These are phyloP conservation scores for Roridomyces roridus DNA, from an alignment of 768 basidiomycete genomes.

Conservation along the genomic window DNA sequence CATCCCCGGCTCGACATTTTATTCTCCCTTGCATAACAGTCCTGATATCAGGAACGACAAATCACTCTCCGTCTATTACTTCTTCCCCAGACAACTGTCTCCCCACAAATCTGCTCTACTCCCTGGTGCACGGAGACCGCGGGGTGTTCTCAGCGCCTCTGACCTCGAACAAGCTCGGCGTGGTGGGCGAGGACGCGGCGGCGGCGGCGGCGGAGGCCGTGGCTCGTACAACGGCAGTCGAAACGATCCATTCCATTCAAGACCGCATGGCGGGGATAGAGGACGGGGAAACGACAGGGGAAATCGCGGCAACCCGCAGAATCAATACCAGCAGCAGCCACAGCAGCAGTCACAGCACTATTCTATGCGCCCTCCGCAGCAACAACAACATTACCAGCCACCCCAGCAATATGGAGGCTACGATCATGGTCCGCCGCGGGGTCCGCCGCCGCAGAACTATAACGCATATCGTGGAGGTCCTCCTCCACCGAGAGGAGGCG, in stretches of 20 bases:
- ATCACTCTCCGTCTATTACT: conserved; percentile 86
- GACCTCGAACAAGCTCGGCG: conserved; percentile 76
- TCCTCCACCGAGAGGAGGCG: conserved; percentile 30
- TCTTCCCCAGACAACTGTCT: conserved; percentile 85
- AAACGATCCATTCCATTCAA: conserved; percentile 55
- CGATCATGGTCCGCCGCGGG: conserved; percentile 24
- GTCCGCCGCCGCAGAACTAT: conserved; percentile 26
- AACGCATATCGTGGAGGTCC: conserved; percentile 31
- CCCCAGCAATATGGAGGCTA: conserved; percentile 42
- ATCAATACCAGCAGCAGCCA: conserved; percentile 40
- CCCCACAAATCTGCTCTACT: conserved; percentile 88
- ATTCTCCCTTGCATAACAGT: conserved; percentile 70
- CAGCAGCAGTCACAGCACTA: conserved; percentile 42
- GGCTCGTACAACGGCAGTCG: conserved; percentile 41
- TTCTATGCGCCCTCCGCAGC: conserved; percentile 31
- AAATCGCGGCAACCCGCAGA: conserved; percentile 37
- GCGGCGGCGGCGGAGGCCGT: conserved; percentile 48
- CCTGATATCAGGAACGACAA: conserved; percentile 88
- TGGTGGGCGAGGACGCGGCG: conserved; percentile 56
- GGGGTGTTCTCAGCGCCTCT: conserved; percentile 63
- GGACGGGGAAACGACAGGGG: conserved; percentile 35
- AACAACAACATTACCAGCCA: conserved; percentile 25
- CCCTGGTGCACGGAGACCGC: conserved; percentile 67
- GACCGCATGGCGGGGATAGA: conserved; percentile 39
- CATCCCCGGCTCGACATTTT: conserved; percentile 91